phyloP scores from a whole-genome alignment of 768 basidiomycete species.

The Glaciozyma antarctica region DNA sequence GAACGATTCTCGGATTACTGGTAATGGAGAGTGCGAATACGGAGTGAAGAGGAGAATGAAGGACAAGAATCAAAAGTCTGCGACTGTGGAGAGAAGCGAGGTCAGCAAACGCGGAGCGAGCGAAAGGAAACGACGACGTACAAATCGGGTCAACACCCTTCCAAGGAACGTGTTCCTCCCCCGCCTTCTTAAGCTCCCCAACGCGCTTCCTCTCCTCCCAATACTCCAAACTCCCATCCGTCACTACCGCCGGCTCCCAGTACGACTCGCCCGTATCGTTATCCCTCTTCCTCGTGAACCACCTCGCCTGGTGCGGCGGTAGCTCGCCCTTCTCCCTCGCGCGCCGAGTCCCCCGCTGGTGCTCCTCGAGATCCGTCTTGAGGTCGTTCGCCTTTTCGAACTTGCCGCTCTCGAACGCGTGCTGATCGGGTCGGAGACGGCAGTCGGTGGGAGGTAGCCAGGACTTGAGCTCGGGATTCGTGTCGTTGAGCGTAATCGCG shows the following conservation, averaged over 20 bases:
- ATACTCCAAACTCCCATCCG: slow-evolving; percentile 48
- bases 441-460: slow-evolving; percentile 85
- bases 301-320: slow-evolving; percentile 67
- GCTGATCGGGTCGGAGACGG: slow-evolving; percentile 80
- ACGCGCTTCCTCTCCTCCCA: slow-evolving; percentile 68
- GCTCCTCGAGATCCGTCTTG: slow-evolving; percentile 73
- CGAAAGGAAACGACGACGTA: neutral
- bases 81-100: neutral
- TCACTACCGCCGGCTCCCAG: slow-evolving; percentile 60
- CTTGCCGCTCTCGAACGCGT: slow-evolving; percentile 81
- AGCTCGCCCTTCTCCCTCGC: slow-evolving; percentile 64
- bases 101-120: neutral
- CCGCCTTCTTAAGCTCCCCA: slow-evolving; percentile 43
- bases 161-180: slow-evolving; percentile 47
- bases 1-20: no score
- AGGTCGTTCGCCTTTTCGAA: slow-evolving; percentile 74
- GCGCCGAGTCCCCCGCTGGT: slow-evolving; percentile 62
- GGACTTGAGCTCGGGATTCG: slow-evolving; percentile 59
- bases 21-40: no score
- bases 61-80: no score
- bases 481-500: slow-evolving; percentile 84
- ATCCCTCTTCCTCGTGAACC: slow-evolving; percentile 77
- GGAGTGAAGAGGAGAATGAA: no score
- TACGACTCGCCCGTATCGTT: slow-evolving; percentile 80
- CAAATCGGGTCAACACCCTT: slow-evolving; percentile 66